phyloP scores from a whole-genome alignment of 768 basidiomycete genomes.

The Dioszegia hungarica region DNA sequence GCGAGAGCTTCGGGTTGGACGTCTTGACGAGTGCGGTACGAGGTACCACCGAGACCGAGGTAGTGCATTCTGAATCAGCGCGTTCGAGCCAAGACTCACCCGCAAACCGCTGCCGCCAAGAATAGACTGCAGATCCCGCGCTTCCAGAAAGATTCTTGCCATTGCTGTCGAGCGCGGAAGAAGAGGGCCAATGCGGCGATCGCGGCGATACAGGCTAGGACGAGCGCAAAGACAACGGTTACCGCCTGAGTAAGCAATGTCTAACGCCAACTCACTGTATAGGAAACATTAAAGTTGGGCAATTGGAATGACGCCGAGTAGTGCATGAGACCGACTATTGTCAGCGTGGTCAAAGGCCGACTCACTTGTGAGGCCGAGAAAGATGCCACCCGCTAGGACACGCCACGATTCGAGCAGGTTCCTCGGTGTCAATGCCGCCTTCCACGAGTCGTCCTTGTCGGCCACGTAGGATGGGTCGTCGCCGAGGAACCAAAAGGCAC shows the following conservation, averaged over 20 bases:
- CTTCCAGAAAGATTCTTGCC: slow-evolving; percentile 48
- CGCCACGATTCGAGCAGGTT: slow-evolving; percentile 23
- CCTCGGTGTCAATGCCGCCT: neutral
- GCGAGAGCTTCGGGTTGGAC: slow-evolving; percentile 17
- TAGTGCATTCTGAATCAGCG: slow-evolving; percentile 46
- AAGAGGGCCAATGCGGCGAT: slow-evolving; percentile 47
- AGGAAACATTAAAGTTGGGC: slow-evolving; percentile 33
- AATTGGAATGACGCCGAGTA: slow-evolving; percentile 48
- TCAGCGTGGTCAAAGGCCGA: slow-evolving; percentile 9
- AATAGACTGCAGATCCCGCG: slow-evolving; percentile 37
- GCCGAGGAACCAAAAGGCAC: slow-evolving; percentile 48
- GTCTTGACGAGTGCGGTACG: slow-evolving; percentile 28
- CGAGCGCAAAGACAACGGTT: slow-evolving; percentile 46
- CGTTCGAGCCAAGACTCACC: neutral
- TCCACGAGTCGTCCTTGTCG: slow-evolving; percentile 8
- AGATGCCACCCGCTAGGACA: slow-evolving; percentile 36
- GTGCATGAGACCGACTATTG: slow-evolving; percentile 45
- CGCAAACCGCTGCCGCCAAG: slow-evolving; percentile 41
- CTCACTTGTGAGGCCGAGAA: slow-evolving; percentile 47
- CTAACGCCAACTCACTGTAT: slow-evolving; percentile 16
- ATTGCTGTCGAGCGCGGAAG: slow-evolving; percentile 47
- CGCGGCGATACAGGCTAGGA: slow-evolving; percentile 47
- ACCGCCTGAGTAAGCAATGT: slow-evolving; percentile 18
- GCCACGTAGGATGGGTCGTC: slow-evolving; percentile 35
- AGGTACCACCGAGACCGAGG: slow-evolving; percentile 48